Evolutionary conservation across 805 yeast genomes (phyloP).

Genomic region (Saccharomyces eubayanus): DNA sequence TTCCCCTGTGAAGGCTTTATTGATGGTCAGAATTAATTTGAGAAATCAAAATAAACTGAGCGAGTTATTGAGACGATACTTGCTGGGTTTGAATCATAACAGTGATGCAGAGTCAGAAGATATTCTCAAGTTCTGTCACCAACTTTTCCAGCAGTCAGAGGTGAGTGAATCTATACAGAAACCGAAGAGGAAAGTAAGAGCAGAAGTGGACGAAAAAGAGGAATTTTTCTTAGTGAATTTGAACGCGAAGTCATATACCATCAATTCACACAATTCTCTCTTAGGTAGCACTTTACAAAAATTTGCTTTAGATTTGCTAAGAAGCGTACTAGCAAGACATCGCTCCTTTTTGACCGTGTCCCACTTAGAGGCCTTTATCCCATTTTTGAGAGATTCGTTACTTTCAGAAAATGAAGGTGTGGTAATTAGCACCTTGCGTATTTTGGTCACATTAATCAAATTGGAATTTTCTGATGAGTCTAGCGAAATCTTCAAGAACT

Average conservation of each 20-base stretch:
- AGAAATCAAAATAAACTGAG: slow-evolving; percentile 68
- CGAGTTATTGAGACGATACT: slow-evolving; percentile 66
- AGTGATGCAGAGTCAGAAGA: slow-evolving; percentile 47
- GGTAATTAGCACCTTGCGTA: slow-evolving; percentile 55
- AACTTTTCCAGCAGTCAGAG: slow-evolving; percentile 52
- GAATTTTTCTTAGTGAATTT: slow-evolving; percentile 71
- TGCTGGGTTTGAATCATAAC: slow-evolving; percentile 74
- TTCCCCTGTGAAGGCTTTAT: slow-evolving; percentile 57
- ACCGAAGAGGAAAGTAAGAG: slow-evolving; percentile 12
- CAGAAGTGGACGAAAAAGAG: slow-evolving; percentile 36
- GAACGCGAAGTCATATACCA: slow-evolving; percentile 47
- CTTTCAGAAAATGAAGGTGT: slow-evolving; percentile 68
- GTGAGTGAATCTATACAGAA: slow-evolving; percentile 18
- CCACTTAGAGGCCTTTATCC: slow-evolving; percentile 65
- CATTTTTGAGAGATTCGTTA: slow-evolving; percentile 55
- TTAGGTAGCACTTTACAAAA: slow-evolving; percentile 59
- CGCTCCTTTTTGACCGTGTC: slow-evolving; percentile 48
- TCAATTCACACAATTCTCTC: slow-evolving; percentile 47
- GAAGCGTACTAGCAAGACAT: slow-evolving; percentile 61
- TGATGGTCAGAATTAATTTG: slow-evolving; percentile 55
- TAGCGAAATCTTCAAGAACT: slow-evolving; percentile 42
- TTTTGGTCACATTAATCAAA: slow-evolving; percentile 51
- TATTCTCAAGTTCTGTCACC: slow-evolving; percentile 63
- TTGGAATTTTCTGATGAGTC: slow-evolving; percentile 50
- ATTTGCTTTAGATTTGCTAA: slow-evolving; percentile 66